Conservation (phyloP, 2,329 filamentous ascomycete species). For the Beauveria asiatica region DNA sequence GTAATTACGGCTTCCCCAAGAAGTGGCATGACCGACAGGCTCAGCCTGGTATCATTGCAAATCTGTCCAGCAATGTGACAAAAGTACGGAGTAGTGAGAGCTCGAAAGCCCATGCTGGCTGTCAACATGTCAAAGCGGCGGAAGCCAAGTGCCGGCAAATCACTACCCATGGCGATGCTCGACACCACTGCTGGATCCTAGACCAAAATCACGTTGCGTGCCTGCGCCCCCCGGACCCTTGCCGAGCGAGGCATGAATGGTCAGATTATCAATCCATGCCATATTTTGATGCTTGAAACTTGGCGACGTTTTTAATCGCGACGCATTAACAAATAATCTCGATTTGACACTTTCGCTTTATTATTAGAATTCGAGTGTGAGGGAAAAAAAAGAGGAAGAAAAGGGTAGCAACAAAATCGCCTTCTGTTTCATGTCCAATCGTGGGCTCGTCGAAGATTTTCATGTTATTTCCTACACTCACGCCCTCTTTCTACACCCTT, state of each 20-base stretch:
- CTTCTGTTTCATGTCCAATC: too few relatives aligned
- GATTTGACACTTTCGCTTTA: neutral
- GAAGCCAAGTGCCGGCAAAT: neutral
- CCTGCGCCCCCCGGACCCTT: neutral
- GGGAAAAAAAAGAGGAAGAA: too few relatives aligned
- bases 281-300: neutral
- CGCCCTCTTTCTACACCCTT: neutral
- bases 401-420: too few relatives aligned
- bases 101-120: neutral
- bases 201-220: neutral
- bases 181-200: too few relatives aligned
- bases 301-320: neutral
- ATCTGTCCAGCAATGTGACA: neutral
- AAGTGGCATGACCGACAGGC: too few relatives aligned
- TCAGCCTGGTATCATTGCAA: too few relatives aligned
- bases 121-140: conserved; percentile 1
- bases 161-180: neutral
- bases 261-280: neutral
- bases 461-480: neutral
- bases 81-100: neutral
- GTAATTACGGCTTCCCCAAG: too few relatives aligned
- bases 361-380: too few relatives aligned
- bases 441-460: neutral
- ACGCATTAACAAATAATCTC: neutral
- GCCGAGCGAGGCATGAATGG: neutral